These are phyloP conservation scores for Trichosporon coremiiforme DNA, from an alignment of 1,284 basidiomycete genomes.

Conservation along the genomic window DNA sequence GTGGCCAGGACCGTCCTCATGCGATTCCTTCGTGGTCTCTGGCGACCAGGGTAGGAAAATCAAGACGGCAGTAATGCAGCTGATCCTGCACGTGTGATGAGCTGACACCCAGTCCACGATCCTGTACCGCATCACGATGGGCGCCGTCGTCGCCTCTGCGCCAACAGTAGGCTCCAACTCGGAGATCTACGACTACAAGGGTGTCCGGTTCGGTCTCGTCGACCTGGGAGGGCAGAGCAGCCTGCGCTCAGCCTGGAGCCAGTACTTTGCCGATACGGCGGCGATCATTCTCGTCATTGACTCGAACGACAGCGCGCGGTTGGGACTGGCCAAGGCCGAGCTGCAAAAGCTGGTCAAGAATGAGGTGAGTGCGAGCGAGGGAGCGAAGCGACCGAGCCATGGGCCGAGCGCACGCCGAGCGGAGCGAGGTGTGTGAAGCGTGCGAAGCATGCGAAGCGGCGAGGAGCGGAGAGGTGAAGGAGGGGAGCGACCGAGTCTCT, in stretches of 20 bases:
- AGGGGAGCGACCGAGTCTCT: no score
- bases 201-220: conserved; percentile 58
- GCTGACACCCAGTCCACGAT: conserved; percentile 52
- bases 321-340: conserved; percentile 57
- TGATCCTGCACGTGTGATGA: not conserved
- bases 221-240: conserved; percentile 60
- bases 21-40: no score
- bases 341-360: conserved; percentile 54
- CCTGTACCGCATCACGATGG: conserved; percentile 61
- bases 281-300: conserved; percentile 61
- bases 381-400: no score
- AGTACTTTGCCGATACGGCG: conserved; percentile 57
- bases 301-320: conserved; percentile 58
- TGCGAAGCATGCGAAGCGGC: no score
- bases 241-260: conserved; percentile 55
- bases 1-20: no score
- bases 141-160: conserved; percentile 59
- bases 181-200: conserved; percentile 59
- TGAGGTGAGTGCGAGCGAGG: conserved; percentile 42
- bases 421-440: no score
- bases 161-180: conserved; percentile 59
- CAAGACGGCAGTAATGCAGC: no score
- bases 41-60: no score
- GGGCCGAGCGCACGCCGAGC: conserved; percentile 8
- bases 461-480: no score